Conservation (phyloP, 768 basidiomycete genomes). For the Phlebiopsis gigantea region DNA sequence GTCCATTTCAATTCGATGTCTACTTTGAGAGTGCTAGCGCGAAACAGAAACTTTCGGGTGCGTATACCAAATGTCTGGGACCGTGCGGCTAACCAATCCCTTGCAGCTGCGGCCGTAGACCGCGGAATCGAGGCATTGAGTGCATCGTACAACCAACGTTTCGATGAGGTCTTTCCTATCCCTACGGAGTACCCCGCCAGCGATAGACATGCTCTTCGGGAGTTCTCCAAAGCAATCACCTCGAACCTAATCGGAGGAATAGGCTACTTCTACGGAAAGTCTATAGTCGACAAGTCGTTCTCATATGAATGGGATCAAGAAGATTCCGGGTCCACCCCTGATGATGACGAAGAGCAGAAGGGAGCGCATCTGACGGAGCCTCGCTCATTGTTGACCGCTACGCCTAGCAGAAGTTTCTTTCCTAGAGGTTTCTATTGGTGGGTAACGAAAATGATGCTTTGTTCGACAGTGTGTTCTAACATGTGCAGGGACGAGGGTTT, state of each 20-base stretch:
- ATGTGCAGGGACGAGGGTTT: constrained; percentile 89
- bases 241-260: constrained; percentile 91
- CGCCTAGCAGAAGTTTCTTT: constrained; percentile 95
- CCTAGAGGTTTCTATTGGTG: constrained; percentile 97
- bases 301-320: constrained; percentile 90
- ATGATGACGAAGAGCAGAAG: constrained; percentile 37
- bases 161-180: constrained; percentile 65
- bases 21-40: constrained; percentile 77
- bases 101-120: constrained; percentile 56
- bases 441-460: constrained; percentile 4
- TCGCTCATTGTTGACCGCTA: constrained; percentile 78
- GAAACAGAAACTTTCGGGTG: constrained; percentile 61
- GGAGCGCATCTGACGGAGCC: constrained; percentile 73
- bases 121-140: constrained; percentile 64
- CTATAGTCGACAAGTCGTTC: constrained; percentile 80
- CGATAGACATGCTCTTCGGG: constrained; percentile 43
- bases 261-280: constrained; percentile 91
- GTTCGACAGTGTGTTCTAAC: background rate
- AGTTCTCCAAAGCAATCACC: constrained; percentile 85
- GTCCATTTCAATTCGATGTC: constrained; percentile 85
- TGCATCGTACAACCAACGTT: constrained; percentile 57
- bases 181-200: constrained; percentile 41
- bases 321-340: constrained; percentile 36
- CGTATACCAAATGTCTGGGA: constrained; percentile 16
- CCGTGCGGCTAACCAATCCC: background rate